Conservation (phyloP, 169 alveolate genomes). For the Fabrea salina region DNA sequence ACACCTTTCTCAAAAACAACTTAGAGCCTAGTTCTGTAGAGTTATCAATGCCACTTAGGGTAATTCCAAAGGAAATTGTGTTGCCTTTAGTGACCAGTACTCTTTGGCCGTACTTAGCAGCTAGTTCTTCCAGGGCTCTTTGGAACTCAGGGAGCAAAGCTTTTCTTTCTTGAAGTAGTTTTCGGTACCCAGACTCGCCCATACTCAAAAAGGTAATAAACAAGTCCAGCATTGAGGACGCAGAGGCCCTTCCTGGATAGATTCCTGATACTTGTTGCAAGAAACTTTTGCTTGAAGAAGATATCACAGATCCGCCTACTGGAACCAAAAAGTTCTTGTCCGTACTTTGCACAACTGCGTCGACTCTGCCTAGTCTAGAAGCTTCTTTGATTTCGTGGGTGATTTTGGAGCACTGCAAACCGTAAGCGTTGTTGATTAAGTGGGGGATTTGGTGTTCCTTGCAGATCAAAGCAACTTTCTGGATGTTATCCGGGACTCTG, state of each 20-base stretch:
- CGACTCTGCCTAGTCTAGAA: constrained; percentile 72
- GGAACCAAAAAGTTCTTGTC: constrained; percentile 92
- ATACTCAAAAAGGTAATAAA: constrained; percentile 79
- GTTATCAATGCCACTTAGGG: constrained; percentile 52
- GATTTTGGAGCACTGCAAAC: constrained; percentile 79
- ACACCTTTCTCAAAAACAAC: constrained; percentile 70
- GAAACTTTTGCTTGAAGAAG: constrained; percentile 41
- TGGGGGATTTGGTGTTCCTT: constrained; percentile 62
- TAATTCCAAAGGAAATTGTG: constrained; percentile 73
- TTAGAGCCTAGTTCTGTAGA: constrained; percentile 74
- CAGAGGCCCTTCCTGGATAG: constrained; percentile 89
- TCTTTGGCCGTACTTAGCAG: constrained; percentile 58
- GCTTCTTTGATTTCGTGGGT: constrained; percentile 66
- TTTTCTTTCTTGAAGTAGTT: constrained; percentile 52
- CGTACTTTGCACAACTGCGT: constrained; percentile 72
- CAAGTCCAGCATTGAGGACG: constrained; percentile 80
- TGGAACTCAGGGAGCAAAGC: constrained; percentile 60
- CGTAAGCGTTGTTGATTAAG: constrained; percentile 87
- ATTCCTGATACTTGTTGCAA: constrained; percentile 56
- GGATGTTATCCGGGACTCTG: constrained; percentile 80
- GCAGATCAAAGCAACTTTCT: constrained; percentile 67
- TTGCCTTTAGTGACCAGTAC: constrained; percentile 60
- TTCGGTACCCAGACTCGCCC: constrained; percentile 57
- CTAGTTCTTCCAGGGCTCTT: constrained; percentile 41
- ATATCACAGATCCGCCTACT: constrained; percentile 86